Evolutionary conservation across 257 asterid genomes (phyloP), one percentile per base, ranked within the genome.

Genomic region (Eucommia ulmoides): DNA sequence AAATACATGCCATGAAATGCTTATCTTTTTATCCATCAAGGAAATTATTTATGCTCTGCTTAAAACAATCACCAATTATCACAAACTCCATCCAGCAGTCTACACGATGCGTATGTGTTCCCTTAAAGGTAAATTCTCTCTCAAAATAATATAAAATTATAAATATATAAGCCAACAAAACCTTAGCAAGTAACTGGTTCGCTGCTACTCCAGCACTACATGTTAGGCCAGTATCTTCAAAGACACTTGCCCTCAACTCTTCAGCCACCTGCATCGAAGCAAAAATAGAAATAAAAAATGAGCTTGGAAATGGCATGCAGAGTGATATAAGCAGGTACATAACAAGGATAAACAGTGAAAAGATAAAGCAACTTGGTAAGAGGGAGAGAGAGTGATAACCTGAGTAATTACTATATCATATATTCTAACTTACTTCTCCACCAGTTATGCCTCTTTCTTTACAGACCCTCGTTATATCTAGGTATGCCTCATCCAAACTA

Each of bases 401-500:
- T 24, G 42, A 57, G 52, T 14, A 50, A 1, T 35, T 23, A 49
- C 52, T 53, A 63, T 25, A 24, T 12, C 58, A 48, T 60, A 55
- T 51, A 19, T 41, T 35, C 44, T 58, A 65, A 73, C 84, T 64
- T 75, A 91, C 98, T 76, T 86, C 83, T 63, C 50, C 94, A 59
- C 88, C 73, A 22, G 81, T 61, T 72, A 91, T 67, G 58, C 79
- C 78, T 54, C 75, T 72, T 33, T 78, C 93, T 29, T 48, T 63
- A 77, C 98, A 91, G 63, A 72, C 64, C 58, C 66, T 65, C 54
- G 98, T 85, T 65, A 86, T 80, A 61, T 91, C 96, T 24, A 91
- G 75, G 78, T 91, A 91, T n/a, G 98, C 98, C 82, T 91, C 98
- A 63, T 91, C 98, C 80, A 91, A 75, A 63, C 96, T 91, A 56